Percentiles rank a stretch among this genome's conserved stretches.
Evolutionary conservation across 371 early-diverging fungal genomes (phyloP).

Genomic region (Mortierella sp.): DNA sequence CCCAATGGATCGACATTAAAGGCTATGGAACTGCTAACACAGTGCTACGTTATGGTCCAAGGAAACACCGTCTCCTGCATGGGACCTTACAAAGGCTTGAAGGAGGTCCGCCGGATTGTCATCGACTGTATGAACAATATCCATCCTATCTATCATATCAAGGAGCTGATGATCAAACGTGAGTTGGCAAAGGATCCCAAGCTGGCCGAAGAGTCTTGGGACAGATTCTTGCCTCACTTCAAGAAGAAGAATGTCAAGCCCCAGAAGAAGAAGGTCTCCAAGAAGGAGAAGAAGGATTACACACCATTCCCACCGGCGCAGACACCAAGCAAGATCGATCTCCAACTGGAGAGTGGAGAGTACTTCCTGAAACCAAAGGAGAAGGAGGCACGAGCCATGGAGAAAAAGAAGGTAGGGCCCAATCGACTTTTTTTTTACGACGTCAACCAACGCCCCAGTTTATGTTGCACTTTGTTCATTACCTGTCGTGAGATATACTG

Average conservation of each 20-base stretch:
- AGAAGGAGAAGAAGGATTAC: constrained; percentile 79
- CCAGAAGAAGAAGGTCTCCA: constrained; percentile 72
- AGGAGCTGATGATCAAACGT: constrained; percentile 99
- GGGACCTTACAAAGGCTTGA: constrained; percentile 93
- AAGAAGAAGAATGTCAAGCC: constrained; percentile 91
- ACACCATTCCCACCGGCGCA: constrained; percentile 94
- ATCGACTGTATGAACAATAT: constrained; percentile 99
- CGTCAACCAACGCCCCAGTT: too few species aligned
- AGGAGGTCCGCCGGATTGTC: constrained; percentile 92
- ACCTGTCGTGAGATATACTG: too few species aligned
- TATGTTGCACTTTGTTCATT: too few species aligned
- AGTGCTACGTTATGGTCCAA: constrained; percentile 97
- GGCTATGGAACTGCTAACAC: constrained; percentile 97
- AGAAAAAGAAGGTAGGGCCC: constrained; percentile 68
- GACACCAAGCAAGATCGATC: constrained; percentile 88
- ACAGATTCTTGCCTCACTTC: constrained; percentile 98
- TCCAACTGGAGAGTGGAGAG: constrained; percentile 95
- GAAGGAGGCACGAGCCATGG: constrained; percentile 64
- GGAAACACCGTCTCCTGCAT: constrained; percentile 98
- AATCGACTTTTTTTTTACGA: not conserved
- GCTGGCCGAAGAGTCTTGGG: constrained; percentile 97
- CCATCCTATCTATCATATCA: constrained; percentile 99
- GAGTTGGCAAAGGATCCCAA: constrained; percentile 98
- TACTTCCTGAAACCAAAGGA: constrained; percentile 88
- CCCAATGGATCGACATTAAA: constrained; percentile 98